These are phyloP conservation scores for Detonula confervacea DNA, from an alignment of 352 stramenopile species.

Conservation along the genomic window DNA sequence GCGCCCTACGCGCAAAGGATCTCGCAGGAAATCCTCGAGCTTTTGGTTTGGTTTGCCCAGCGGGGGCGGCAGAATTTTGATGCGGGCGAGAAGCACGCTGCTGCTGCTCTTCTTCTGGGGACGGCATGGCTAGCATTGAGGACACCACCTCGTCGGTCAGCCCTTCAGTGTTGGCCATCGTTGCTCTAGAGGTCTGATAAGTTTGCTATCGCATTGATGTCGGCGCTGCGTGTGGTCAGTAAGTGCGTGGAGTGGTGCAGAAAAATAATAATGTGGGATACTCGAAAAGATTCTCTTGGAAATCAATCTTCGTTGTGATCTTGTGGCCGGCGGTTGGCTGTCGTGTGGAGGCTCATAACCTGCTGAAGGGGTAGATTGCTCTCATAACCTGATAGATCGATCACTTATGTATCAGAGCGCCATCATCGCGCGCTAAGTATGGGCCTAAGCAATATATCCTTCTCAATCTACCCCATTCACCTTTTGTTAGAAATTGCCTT, in stretches of 20 bases:
- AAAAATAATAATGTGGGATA: too few species aligned
- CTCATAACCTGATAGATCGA: too few species aligned
- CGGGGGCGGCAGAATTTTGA: conserved; percentile 12
- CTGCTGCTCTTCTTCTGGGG: conserved; percentile 29
- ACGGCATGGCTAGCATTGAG: conserved; percentile 56
- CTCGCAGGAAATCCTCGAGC: conserved; percentile 37
- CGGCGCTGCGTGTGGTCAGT: neutral
- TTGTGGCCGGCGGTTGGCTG: too few species aligned
- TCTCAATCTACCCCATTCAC: too few species aligned
- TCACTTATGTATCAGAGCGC: too few species aligned
- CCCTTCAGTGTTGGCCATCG: conserved; percentile 81
- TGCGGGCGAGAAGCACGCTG: neutral
- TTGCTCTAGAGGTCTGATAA: neutral
- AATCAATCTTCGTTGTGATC: too few species aligned
- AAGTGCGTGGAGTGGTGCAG: neutral
- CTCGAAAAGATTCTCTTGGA: too few species aligned
- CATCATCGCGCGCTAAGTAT: too few species aligned
- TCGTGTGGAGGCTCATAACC: too few species aligned
- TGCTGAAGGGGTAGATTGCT: too few species aligned
- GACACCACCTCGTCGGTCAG: conserved; percentile 71
- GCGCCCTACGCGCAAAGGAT: conserved; percentile 52
- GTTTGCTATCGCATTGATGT: neutral
- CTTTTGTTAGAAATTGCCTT: too few species aligned
- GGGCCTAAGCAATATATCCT: too few species aligned
- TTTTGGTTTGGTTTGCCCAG: conserved; percentile 10